Percentiles rank a stretch among this genome's conserved stretches.
Conservation (phyloP, 176 grass and related monocot genomes). For the Cenchrus americanus region DNA sequence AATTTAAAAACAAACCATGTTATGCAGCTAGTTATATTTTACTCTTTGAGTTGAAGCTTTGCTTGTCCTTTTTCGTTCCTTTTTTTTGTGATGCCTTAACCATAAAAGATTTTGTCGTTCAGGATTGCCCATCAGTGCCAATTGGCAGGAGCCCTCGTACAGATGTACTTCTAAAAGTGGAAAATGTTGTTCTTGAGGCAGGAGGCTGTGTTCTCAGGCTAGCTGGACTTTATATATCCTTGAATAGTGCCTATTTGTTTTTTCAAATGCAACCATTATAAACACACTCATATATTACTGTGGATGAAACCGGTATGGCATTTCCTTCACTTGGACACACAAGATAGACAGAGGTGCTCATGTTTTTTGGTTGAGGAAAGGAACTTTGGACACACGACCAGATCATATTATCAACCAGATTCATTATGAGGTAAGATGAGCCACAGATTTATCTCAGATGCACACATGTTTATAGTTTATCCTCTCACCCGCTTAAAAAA, state of each 20-base stretch:
- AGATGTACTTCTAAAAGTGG: slow-evolving; percentile 82
- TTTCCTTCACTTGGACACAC: slow-evolving; percentile 71
- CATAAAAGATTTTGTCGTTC: neutral
- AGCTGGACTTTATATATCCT: slow-evolving; percentile 98
- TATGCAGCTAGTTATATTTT: slow-evolving; percentile 24
- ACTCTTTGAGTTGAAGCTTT: neutral
- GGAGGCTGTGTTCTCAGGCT: slow-evolving; percentile 91
- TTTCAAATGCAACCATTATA: slow-evolving; percentile 13
- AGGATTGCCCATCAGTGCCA: slow-evolving; percentile 82
- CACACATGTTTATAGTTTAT: neutral
- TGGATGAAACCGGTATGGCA: slow-evolving; percentile 15
- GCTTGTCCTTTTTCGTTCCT: neutral
- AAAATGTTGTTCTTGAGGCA: slow-evolving; percentile 73
- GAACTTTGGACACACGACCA: slow-evolving; percentile 68
- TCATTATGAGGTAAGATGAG: slow-evolving; percentile 84
- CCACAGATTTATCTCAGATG: slow-evolving; percentile 19
- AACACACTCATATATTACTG: neutral
- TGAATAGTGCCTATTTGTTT: neutral
- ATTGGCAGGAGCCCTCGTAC: slow-evolving; percentile 83
- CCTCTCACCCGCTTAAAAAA: neutral
- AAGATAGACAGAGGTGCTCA: slow-evolving; percentile 97
- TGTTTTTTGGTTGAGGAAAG: slow-evolving; percentile 79
- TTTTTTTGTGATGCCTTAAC: neutral
- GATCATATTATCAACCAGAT: slow-evolving; percentile 93
- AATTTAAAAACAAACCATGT: neutral